These are phyloP conservation scores for Priceomyces haplophilus DNA, from an alignment of 805 yeast species.

Conservation along the genomic window DNA sequence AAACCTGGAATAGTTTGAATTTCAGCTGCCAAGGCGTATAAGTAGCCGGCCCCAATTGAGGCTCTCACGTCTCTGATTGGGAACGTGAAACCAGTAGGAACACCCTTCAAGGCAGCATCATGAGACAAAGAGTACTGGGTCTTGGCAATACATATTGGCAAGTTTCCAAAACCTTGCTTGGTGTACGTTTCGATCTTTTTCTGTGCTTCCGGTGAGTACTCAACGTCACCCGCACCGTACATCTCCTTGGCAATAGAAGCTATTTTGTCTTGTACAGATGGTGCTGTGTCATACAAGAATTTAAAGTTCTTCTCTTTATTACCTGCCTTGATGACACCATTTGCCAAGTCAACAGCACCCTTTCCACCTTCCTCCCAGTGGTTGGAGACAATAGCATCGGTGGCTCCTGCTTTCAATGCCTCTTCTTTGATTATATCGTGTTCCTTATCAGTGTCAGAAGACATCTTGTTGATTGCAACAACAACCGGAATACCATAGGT, in stretches of 20 bases:
- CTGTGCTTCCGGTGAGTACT: conserved; percentile 66
- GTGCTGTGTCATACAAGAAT: conserved; percentile 59
- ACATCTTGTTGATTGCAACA: conserved; percentile 78
- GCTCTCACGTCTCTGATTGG: conserved; percentile 80
- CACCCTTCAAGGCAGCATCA: conserved; percentile 80
- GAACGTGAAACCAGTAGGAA: conserved; percentile 73
- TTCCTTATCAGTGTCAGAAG: conserved; percentile 67
- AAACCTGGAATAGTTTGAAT: conserved; percentile 85
- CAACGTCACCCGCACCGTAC: conserved; percentile 76
- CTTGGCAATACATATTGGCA: conserved; percentile 83
- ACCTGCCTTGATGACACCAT: conserved; percentile 64
- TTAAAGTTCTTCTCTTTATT: conserved; percentile 42
- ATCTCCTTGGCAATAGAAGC: conserved; percentile 65
- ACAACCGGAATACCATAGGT: conserved; percentile 75
- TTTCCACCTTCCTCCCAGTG: conserved; percentile 87
- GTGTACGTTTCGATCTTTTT: conserved; percentile 65
- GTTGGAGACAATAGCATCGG: conserved; percentile 74
- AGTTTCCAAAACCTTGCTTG: conserved; percentile 69
- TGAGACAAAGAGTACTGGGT: conserved; percentile 83
- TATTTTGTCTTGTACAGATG: conserved; percentile 67
- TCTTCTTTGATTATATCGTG: conserved; percentile 64
- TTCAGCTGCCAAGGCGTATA: conserved; percentile 82
- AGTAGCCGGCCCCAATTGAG: conserved; percentile 79
- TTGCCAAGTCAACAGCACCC: conserved; percentile 74
- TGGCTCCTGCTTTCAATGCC: conserved; percentile 74